phyloP scores from a whole-genome alignment of 179 eudicot genomes.

The Silene coronaria region DNA sequence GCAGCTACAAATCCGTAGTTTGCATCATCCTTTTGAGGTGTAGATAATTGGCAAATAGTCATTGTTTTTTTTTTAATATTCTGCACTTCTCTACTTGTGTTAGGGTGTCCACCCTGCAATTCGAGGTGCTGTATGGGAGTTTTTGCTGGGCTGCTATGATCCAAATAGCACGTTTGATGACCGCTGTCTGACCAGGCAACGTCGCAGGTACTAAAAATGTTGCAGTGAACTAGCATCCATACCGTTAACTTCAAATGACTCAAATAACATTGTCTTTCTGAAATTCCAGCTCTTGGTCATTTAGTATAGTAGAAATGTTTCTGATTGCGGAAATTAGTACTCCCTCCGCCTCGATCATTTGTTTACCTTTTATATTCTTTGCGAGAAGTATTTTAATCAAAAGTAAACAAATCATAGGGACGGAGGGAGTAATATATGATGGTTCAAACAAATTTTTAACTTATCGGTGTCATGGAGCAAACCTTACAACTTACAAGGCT shows the following conservation, averaged over 20 bases:
- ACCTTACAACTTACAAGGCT: neutral
- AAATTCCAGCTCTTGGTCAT: constrained; percentile 5
- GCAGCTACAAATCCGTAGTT: neutral
- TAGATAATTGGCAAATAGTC: neutral
- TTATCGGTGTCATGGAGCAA: neutral
- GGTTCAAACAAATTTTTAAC: neutral
- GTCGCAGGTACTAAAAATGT: constrained; percentile 38
- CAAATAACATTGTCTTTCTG: constrained; percentile 6
- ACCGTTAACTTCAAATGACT: neutral
- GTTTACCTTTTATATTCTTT: no score
- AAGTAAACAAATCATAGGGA: no score
- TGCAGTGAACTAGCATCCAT: constrained; percentile 12
- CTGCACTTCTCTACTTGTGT: constrained; percentile 6
- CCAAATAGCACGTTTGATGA: constrained; percentile 44
- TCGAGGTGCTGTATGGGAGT: constrained; percentile 47
- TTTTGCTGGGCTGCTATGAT: constrained; percentile 43
- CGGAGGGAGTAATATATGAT: neutral
- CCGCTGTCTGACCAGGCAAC: constrained; percentile 39
- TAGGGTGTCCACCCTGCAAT: constrained; percentile 47
- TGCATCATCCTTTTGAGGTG: neutral
- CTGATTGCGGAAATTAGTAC: neutral
- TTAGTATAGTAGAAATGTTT: neutral
- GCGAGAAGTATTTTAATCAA: no score
- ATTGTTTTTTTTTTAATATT: constrained; percentile 7
- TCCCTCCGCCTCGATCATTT: no score